Percentiles rank a stretch among this genome's conserved stretches.
Evolutionary conservation across 164 flowering plant species (phyloP).

Genomic region (Cinnamomum chago): DNA sequence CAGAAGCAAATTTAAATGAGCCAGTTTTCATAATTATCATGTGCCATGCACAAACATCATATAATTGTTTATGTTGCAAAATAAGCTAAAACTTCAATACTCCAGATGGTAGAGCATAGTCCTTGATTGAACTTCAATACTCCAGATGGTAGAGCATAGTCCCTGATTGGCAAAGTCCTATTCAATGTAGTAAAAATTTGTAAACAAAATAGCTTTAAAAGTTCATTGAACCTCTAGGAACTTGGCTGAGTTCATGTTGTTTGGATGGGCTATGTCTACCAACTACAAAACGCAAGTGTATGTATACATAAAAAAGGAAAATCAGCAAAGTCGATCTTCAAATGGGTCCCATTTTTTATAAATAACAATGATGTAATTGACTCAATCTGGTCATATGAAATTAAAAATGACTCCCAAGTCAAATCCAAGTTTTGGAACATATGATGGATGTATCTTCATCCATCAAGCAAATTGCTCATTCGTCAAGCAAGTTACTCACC

Average conservation of each 20-base stretch:
- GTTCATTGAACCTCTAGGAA: no score
- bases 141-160: no score
- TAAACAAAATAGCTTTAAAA: no score
- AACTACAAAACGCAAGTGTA: not conserved
- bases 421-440: not conserved
- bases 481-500: constrained; percentile 39
- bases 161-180: no score
- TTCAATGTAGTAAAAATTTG: no score
- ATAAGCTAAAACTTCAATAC: no score
- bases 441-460: not conserved
- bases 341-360: not conserved
- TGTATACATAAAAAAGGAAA: not conserved
- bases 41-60: no score
- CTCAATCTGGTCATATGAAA: not conserved
- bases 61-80: no score
- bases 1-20: no score
- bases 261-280: not conserved
- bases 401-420: not conserved
- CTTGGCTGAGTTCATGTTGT: not conserved
- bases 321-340: not conserved
- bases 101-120: no score
- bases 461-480: not conserved
- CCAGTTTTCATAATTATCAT: no score
- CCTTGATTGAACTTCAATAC: no score
- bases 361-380: not conserved